Evolutionary conservation across 192 early-diverging fungal species (phyloP), one percentile per base, ranked within the genome.

Genomic region (Umbelopsis ramanniana): DNA sequence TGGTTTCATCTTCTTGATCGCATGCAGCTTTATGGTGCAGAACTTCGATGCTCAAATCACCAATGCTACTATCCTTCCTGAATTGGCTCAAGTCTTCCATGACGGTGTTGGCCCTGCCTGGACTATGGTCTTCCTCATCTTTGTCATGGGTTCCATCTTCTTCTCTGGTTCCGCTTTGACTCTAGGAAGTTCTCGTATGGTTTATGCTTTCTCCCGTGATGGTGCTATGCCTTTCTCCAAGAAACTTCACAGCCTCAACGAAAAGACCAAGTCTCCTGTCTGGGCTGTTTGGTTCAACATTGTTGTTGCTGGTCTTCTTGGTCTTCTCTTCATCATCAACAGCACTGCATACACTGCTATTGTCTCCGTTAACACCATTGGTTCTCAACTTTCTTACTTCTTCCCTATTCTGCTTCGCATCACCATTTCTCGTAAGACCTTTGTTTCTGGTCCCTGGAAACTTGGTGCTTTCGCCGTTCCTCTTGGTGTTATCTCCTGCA

Each of bases 301-400:
- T 52, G 60, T 75, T 2, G 73, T 87, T 38, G 84, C 84, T 57
- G 78, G 79, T 46, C 33, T 87, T 29, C 54, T 87, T n/a, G 86
- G 84, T 66, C 24, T 85, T 29, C 79, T 83, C 6, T 84, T 79
- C 52, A 83, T 87, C 38, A 79, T 82, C 68, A 81, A 79, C 46
- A 67, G 74, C 43, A 84, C 83, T 17, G 86, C 84, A 0, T 85
- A 84, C 67, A 66, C 71, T 19, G 84, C 86, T 23, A 83, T 87
- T 55, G 84, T 87, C 19, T 87, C 86, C 10, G 84, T 87, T 37
- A 85, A 85, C 50, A 87, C 85, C 15, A 84, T 87, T 69, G 85
- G 82, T 0, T 81, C 80, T 10, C 78, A 79, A 19, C 66, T 85
- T 35, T 87, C 86, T 0, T 87, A 87, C 43, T 46, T 85, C 0